Base-by-base conservation (phyloP, 768 basidiomycete species). In the Paxillus ammoniavirescens region DNA sequence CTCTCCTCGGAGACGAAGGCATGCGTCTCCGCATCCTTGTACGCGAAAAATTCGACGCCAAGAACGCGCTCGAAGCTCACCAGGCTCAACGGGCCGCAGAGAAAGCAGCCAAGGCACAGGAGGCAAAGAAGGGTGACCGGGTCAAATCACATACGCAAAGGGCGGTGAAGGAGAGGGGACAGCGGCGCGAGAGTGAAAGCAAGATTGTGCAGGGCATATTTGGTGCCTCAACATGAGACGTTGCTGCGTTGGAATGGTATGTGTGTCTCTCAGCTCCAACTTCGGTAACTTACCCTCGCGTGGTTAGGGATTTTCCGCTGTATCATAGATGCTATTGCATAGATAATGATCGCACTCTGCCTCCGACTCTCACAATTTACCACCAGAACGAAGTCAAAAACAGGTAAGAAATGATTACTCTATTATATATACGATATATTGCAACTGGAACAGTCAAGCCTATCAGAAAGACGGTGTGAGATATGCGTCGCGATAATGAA, bases 1-100 rank as follows among this genome's bases (percentile, higher is more conserved):
- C 67, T 26, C 60, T 72, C 15, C 67, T 75, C 1, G 73, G 75
- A 9, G 60, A 66, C 6, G 73, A 77, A 52, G 74, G 75, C 5
- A 75, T 75, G 73, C 72, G 74, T 28, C 60, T 87, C 26, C 76
- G 86, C 7, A 50, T 76, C 13, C 66, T 66, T 30, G 64, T 76
- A 15, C 65, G 70, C 5, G 74, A 75, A 44, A 60, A 57, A 42
- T 56, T 65, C 2, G 69, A 67, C 18, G 52, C 49, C 8, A 57
- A 52, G 50, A 67, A 58, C 33, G 63, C 15, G 5, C 49, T 46
- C 44, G 63, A 65, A 46, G 60, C 49, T 17, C 47, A 33, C n/a
- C 58, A 51, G 8, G 64, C 50, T 3, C 61, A 49, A 41, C 59
- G 65, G 33, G 60, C 52, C 4, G 53, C 65, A 5, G 60, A 67